phyloP scores from a whole-genome alignment of 768 basidiomycete species.

The Boletellus ananiceps region DNA sequence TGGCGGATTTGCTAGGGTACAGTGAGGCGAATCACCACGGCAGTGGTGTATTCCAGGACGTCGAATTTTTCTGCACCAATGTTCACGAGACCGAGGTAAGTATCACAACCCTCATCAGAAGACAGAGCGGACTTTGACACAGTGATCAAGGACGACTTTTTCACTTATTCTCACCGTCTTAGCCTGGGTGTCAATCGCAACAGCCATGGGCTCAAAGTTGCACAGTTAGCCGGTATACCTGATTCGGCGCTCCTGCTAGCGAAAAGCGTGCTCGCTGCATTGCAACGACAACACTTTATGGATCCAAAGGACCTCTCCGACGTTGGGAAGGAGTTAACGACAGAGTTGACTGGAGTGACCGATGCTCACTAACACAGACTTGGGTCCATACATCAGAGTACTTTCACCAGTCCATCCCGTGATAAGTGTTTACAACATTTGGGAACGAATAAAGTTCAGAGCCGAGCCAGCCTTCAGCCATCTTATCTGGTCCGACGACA shows the following conservation, averaged over 20 bases:
- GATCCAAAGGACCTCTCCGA: constrained; percentile 28
- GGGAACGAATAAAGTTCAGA: constrained; percentile 80
- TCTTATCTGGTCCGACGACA: constrained; percentile 84
- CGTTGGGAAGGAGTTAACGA: constrained; percentile 29
- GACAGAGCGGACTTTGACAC: background rate
- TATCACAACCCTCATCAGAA: background rate
- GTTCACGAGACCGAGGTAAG: constrained; percentile 74
- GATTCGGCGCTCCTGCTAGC: constrained; percentile 56
- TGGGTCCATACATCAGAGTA: background rate
- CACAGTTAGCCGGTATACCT: constrained; percentile 83
- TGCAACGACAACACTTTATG: constrained; percentile 28
- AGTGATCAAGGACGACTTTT: constrained; percentile 57
- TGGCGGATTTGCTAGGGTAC: constrained; percentile 79
- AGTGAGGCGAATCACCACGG: constrained; percentile 37
- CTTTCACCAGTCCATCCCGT: background rate
- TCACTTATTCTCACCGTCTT: constrained; percentile 80
- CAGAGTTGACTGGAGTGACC: background rate
- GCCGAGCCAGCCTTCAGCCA: constrained; percentile 91
- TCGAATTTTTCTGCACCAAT: constrained; percentile 88
- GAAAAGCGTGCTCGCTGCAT: constrained; percentile 42
- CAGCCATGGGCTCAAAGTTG: constrained; percentile 89
- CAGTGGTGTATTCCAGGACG: constrained; percentile 48
- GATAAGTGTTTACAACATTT: constrained; percentile 28
- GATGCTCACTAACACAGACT: constrained; percentile 1
- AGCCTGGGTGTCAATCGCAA: constrained; percentile 82